Evolutionary conservation across 192 early-diverging fungal genomes (phyloP), one percentile per base, ranked within the genome.

Genomic region (Podila minutissima): DNA sequence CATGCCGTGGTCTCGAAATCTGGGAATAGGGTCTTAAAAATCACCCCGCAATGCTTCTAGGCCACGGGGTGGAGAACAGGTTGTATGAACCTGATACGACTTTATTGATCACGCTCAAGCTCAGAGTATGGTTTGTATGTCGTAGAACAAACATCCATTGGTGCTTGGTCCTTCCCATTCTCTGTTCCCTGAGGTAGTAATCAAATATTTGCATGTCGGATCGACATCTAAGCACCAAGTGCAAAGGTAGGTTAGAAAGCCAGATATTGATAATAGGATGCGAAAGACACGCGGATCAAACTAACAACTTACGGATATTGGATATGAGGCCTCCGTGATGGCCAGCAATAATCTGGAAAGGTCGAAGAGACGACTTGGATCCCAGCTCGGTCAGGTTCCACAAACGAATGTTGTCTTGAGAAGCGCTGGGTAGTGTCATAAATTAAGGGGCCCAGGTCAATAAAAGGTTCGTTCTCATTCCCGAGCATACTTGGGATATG

Each of bases 141-240:
- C 91, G 74, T 99, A 98, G 17, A 97, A 91, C 38, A 98, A 82
- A 70, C 94, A 96, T 29, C 88, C 73, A 75, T 97, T 96, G 51
- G 92, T 95, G 55, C 91, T 90, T 11, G 83, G 63, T 50, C 97
- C 97, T 49, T 98, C 97, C 97, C 97, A 99, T n/a, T 97, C 98
- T 28, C 97, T 86, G 82, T 91, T 96, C 20, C 98, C 98, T 1
- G 95, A 95, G 1, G 95, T 91, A 7, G 93, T 97, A 28, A 99
- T 87, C 95, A 99, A 90, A 59, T 92, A 97, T 29, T 88, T 86
- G 57, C 90, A 91, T 5, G 86, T 83, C 24, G 87, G 84, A 81
- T 97, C 96, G 55, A 97, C 79, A 22, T 91, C 91, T 95, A 74
- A 38, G 15, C 17, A 17, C 26, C 26, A 29, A 24, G 49, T 33